Conservation (phyloP, 83 land plant species). For the Picea abies region DNA sequence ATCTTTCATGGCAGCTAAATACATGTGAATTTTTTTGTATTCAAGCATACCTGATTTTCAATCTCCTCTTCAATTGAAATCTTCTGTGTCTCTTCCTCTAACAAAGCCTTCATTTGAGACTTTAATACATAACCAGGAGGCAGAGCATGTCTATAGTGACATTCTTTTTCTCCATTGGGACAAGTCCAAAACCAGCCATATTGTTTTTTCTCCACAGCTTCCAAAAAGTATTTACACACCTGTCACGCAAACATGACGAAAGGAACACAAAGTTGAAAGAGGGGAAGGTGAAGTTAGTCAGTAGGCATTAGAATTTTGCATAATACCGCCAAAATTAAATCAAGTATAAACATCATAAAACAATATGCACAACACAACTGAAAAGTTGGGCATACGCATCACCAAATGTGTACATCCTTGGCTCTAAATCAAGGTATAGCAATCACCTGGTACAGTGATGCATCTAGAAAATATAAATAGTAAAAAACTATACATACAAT, state of each 20-base stretch:
- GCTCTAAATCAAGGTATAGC: too few species aligned
- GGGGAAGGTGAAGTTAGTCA: background rate
- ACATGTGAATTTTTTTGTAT: background rate
- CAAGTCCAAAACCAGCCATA: slow-evolving; percentile 99
- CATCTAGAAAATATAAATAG: too few species aligned
- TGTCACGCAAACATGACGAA: slow-evolving; percentile 26
- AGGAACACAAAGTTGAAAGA: background rate
- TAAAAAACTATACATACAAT: slow-evolving; percentile 62
- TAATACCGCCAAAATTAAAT: background rate
- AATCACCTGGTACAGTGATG: too few species aligned
- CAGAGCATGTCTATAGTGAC: slow-evolving; percentile 98
- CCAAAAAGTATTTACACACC: slow-evolving; percentile 97
- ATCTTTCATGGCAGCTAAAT: too few species aligned
- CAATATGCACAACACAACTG: too few species aligned
- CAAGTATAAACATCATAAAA: background rate
- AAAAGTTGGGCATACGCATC: background rate
- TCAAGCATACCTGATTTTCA: slow-evolving; percentile 75
- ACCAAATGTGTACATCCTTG: background rate
- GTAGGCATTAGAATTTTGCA: background rate
- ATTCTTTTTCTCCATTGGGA: slow-evolving; percentile 98
- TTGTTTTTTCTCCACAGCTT: slow-evolving; percentile 99
- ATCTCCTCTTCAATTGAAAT: slow-evolving; percentile 95
- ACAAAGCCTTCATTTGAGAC: slow-evolving; percentile 98
- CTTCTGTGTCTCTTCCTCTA: slow-evolving; percentile 90
- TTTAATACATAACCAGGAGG: slow-evolving; percentile 98